Evolutionary conservation across 2,329 filamentous ascomycete genomes (phyloP).

Genomic region (Colletotrichum filicis): DNA sequence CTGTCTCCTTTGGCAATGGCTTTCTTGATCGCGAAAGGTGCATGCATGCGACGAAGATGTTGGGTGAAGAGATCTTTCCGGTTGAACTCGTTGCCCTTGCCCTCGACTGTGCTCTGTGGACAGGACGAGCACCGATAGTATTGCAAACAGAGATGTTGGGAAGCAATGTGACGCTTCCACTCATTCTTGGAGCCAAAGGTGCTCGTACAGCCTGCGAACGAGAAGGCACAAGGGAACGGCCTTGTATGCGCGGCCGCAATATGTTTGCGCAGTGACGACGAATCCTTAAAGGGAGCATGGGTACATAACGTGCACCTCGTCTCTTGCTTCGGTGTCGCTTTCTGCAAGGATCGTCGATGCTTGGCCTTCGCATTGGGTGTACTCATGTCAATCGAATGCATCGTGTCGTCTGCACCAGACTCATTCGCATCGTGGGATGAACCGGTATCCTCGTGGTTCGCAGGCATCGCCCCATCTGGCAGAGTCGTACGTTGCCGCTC

Average conservation of each 20-base stretch:
- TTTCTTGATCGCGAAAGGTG: slow-evolving; percentile 72
- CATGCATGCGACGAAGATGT: slow-evolving; percentile 94
- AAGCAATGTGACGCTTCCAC: slow-evolving; percentile 95
- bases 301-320: slow-evolving; percentile 71
- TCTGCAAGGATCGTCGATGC: slow-evolving; percentile 59
- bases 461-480: slow-evolving; percentile 49
- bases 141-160: slow-evolving; percentile 82
- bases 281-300: slow-evolving; percentile 74
- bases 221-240: slow-evolving; percentile 87
- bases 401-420: slow-evolving; percentile 52
- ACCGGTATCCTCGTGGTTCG: slow-evolving; percentile 52
- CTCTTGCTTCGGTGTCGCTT: slow-evolving; percentile 65
- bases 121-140: slow-evolving; percentile 74
- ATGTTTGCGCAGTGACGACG: slow-evolving; percentile 73
- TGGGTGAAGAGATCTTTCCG: slow-evolving; percentile 96
- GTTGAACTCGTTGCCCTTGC: slow-evolving; percentile 81
- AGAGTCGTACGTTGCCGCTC: slow-evolving; percentile 50
- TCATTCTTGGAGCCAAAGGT: slow-evolving; percentile 95
- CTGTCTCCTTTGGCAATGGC: slow-evolving; percentile 66
- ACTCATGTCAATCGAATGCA: slow-evolving; percentile 45
- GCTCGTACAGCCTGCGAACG: slow-evolving; percentile 83
- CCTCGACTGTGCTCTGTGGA: slow-evolving; percentile 62
- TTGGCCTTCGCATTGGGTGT: slow-evolving; percentile 53
- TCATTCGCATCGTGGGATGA: slow-evolving; percentile 54
- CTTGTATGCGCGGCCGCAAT: slow-evolving; percentile 76